A percentile compares a stretch with the other conserved stretches of the same genome.
phyloP scores from a whole-genome alignment of 805 yeast species.

The Pichia rugopelliculosa region DNA sequence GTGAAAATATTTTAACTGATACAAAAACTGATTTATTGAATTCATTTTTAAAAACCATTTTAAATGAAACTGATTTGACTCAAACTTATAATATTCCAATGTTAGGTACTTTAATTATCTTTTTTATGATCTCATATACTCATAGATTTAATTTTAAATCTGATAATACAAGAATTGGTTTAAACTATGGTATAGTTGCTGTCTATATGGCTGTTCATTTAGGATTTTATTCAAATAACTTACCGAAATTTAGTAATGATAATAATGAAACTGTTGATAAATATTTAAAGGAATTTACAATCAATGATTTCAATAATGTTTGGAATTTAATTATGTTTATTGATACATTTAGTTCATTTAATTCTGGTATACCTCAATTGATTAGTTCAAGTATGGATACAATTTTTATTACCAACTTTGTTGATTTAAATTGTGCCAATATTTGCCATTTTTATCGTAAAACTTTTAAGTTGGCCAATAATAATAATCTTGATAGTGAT shows the following conservation, averaged over 20 bases:
- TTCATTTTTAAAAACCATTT: slow-evolving; percentile 13
- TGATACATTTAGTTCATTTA: slow-evolving; percentile 19
- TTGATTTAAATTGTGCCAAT: slow-evolving; percentile 2
- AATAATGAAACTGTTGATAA: background rate
- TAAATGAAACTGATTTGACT: slow-evolving; percentile 15
- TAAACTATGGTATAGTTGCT: slow-evolving; percentile 14
- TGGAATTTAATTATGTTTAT: slow-evolving; percentile 16
- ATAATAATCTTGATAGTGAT: background rate
- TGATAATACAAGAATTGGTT: slow-evolving; percentile 14
- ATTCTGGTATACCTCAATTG: slow-evolving; percentile 19
- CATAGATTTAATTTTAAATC: slow-evolving; percentile 15
- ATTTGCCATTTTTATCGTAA: slow-evolving; percentile 10
- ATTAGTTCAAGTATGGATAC: slow-evolving; percentile 7
- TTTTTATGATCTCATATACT: slow-evolving; percentile 17
- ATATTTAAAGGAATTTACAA: slow-evolving; percentile 10
- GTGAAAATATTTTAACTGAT: slow-evolving; percentile 12
- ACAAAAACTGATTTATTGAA: slow-evolving; percentile 15
- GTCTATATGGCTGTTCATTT: slow-evolving; percentile 20
- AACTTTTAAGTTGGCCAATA: slow-evolving; percentile 8
- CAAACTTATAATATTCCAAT: slow-evolving; percentile 15
- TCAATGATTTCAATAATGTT: slow-evolving; percentile 16
- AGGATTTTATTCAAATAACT: slow-evolving; percentile 6
- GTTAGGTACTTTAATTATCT: slow-evolving; percentile 13
- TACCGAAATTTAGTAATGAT: background rate
- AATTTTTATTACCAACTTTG: slow-evolving; percentile 5